Conservation (phyloP, 139 green algal species). For the Nannochloris sp. region DNA sequence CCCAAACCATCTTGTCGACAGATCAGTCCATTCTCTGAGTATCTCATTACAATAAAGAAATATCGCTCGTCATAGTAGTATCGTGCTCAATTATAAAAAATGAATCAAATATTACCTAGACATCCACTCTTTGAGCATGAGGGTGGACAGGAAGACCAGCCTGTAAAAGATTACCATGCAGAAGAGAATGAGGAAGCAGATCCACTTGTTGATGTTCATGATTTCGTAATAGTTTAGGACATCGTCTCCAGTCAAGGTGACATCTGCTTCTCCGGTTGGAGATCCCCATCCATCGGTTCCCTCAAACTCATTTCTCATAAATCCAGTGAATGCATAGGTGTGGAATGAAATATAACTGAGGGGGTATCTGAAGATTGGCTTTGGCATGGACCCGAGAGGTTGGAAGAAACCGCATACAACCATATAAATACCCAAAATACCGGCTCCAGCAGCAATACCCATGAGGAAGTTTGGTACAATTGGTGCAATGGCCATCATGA, state of each 20-base stretch:
- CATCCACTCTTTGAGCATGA: slow-evolving; percentile 33
- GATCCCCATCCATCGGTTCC: slow-evolving; percentile 38
- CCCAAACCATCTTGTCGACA: too few species aligned
- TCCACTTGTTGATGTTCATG: slow-evolving; percentile 35
- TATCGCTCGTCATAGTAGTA: too few species aligned
- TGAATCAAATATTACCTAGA: neutral
- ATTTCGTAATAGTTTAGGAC: slow-evolving; percentile 31
- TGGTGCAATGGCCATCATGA: slow-evolving; percentile 55
- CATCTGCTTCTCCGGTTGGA: slow-evolving; percentile 14
- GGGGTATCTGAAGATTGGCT: slow-evolving; percentile 55
- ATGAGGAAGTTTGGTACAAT: slow-evolving; percentile 56
- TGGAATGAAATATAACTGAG: slow-evolving; percentile 57
- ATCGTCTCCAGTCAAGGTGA: slow-evolving; percentile 23
- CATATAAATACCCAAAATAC: slow-evolving; percentile 60
- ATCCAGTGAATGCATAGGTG: slow-evolving; percentile 49
- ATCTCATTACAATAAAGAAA: too few species aligned
- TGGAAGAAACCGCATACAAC: slow-evolving; percentile 52
- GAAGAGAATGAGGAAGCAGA: slow-evolving; percentile 27
- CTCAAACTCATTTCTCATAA: slow-evolving; percentile 43
- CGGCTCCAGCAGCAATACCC: slow-evolving; percentile 49
- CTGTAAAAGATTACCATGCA: slow-evolving; percentile 43
- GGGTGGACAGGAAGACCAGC: slow-evolving; percentile 32
- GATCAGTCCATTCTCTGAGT: too few species aligned
- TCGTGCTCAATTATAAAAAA: neutral
- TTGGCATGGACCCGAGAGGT: slow-evolving; percentile 35